Evolutionary conservation across 495 filamentous ascomycete genomes (phyloP), one percentile per base, ranked within the genome.

Genomic region (Extremus antarcticus): DNA sequence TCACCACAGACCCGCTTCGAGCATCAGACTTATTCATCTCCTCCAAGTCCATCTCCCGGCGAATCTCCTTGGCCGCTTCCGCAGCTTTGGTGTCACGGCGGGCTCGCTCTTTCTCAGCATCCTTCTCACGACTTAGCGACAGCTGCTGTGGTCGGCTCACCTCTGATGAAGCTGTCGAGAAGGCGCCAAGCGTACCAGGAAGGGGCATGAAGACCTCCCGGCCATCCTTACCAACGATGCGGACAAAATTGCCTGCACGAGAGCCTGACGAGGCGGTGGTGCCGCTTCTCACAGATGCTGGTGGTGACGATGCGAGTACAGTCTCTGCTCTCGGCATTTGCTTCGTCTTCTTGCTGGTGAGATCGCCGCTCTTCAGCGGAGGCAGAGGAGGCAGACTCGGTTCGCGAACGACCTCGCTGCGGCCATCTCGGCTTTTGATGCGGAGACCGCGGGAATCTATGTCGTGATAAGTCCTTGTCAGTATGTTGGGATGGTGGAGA

Each of bases 181-280:
- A 35, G 21, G 19, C 11, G 11, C 22, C 24, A 40, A 19, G 15
- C 25, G 50, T 10, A 15, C 16, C 43, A 15, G 57, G 51, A 7
- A 59, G 39, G 23, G 29, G 21, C 22, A 59, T 32, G 45, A 59
- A 47, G 20, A 40, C 47, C 46, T 59, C 57, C 10, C 29, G n/a
- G 20, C 57, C 57, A 24, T 55, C 35, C 40, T 55, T 59, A 39
- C 38, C 22, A 4, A 54, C 39, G 15, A 54, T 25, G 2, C 39
- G 41, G 2, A 54, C 39, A 4, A 17, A 2, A 10, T 35, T 45
- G 15, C 17, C 7, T 10, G 21, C 20, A 13, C 25, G 3, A 48
- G 19, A 25, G 46, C 46, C 7, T 3, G 46, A 20, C 13, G 46
- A 48, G 3, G 20, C 20, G 46, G 17, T 25, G 10, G 46, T 24